Percentiles rank a stretch among this genome's conserved stretches.
Conservation (phyloP, 495 filamentous ascomycete genomes). For the Tetracladium setigerum region DNA sequence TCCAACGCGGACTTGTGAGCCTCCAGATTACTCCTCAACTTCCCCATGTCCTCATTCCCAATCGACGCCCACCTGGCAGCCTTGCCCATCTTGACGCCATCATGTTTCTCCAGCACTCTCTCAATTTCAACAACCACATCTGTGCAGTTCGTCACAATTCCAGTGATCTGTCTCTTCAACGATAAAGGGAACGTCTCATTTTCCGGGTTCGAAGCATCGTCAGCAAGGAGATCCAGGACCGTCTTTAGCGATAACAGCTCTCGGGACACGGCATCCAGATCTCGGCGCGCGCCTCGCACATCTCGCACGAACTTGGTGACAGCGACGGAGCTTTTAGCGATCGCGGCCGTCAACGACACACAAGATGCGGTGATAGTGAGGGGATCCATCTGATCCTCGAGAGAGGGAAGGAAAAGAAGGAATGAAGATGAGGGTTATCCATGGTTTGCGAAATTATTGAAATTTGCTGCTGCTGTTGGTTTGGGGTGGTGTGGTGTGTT, state of each 20-base stretch:
- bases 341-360: slow-evolving; percentile 28
- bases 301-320: slow-evolving; percentile 26
- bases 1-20: slow-evolving; percentile 21
- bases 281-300: slow-evolving; percentile 37
- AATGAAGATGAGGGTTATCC: too few relatives aligned
- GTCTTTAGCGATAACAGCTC: slow-evolving; percentile 41
- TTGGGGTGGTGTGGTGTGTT: too few relatives aligned
- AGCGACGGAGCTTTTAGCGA: slow-evolving; percentile 9
- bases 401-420: not conserved
- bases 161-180: slow-evolving; percentile 18
- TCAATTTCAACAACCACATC: slow-evolving; percentile 19
- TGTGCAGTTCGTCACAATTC: slow-evolving; percentile 20
- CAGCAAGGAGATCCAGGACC: slow-evolving; percentile 34
- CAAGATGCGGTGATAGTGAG: slow-evolving; percentile 34
- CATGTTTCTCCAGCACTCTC: slow-evolving; percentile 13
- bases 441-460: too few relatives aligned
- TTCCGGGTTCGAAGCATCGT: slow-evolving; percentile 34
- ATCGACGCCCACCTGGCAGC: slow-evolving; percentile 11
- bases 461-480: too few relatives aligned
- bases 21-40: slow-evolving; percentile 21
- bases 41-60: slow-evolving; percentile 18
- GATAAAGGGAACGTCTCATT: slow-evolving; percentile 22
- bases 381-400: slow-evolving; percentile 4
- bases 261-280: slow-evolving; percentile 36
- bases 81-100: slow-evolving; percentile 4